Base-by-base conservation (phyloP, 768 basidiomycete species). In the Leccinum uliginosum region DNA sequence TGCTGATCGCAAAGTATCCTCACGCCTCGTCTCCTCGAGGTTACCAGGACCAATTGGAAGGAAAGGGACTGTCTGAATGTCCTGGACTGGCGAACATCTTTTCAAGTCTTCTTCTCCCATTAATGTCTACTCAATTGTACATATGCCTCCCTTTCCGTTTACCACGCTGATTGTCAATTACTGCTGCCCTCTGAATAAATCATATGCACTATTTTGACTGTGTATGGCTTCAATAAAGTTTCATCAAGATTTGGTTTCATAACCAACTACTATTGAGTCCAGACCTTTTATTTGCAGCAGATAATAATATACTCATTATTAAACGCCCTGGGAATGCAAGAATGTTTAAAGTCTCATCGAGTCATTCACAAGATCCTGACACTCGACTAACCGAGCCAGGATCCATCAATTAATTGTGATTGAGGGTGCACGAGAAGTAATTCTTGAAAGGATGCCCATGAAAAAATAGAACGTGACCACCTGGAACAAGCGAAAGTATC, bases 1-100 rank as follows among this genome's bases (percentile, higher is more conserved):
- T 48, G 44, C 68, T 71, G 63, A 71, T 71, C 55, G 50, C 29
- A 59, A 55, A 15, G 47, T 50, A 53, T 61, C n/a, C 10, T 43
- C 40, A 43, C 5, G 29, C 62, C 59, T 68, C 58, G 17, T 10
- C 55, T 59, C 54, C 38, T 43, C 55, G 60, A 67, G 67, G 67
- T 12, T 59, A 55, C 54, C 51, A 65, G 67, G 61, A 63, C 65
- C 58, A 63, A 58, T 54, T 54, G 57, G 40, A 43, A 54, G 53
- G 57, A 56, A 51, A 43, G 10, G 40, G n/a, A 52, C 53, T 47
- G 30, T 61, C 53, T 58, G 55, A 61, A 55, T 19, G 19, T 43
- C 40, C 40, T 43, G 40, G 40, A 57, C 57, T 60, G 61, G 56
- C 65, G 56, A 63, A 56, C 45, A 34, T 44, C 50, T 54, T 57